phyloP scores from a whole-genome alignment of 345 rosid species.

The Gossypium rotundifolium region DNA sequence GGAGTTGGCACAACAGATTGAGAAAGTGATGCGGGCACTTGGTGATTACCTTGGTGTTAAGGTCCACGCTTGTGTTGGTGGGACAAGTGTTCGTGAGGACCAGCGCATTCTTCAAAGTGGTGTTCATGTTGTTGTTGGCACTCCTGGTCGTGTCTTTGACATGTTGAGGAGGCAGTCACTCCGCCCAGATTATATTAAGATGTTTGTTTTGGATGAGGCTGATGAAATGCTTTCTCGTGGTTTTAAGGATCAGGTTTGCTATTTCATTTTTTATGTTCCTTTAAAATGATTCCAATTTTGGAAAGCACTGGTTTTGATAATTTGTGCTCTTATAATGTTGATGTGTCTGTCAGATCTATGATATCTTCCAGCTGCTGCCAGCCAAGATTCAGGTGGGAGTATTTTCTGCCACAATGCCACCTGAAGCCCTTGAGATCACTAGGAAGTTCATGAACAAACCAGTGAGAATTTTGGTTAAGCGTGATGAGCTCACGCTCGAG shows the following conservation, averaged over 20 bases:
- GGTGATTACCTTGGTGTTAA: constrained; percentile 90
- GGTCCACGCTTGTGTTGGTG: constrained; percentile 96
- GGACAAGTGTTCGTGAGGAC: constrained; percentile 93
- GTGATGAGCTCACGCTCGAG: constrained; percentile 90
- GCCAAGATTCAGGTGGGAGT: constrained; percentile 72
- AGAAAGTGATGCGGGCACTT: constrained; percentile 92
- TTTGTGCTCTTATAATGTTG: not conserved
- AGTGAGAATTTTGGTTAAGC: constrained; percentile 76
- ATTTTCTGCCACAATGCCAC: constrained; percentile 94
- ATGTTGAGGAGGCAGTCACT: constrained; percentile 87
- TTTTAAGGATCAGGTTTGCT: constrained; percentile 82
- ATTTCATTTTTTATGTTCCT: not conserved
- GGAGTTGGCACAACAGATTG: constrained; percentile 92
- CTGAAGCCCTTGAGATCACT: constrained; percentile 86
- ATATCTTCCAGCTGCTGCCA: constrained; percentile 78
- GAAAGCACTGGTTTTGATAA: not conserved
- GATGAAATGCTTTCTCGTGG: constrained; percentile 98
- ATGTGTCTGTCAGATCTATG: constrained; percentile 54
- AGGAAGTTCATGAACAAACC: constrained; percentile 90
- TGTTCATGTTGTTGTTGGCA: constrained; percentile 93
- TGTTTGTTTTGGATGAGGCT: constrained; percentile 93
- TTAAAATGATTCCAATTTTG: not conserved
- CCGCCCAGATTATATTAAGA: constrained; percentile 66
- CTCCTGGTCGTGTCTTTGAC: constrained; percentile 97
- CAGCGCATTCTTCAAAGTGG: constrained; percentile 87